Evolutionary conservation across 148 eudicot species (phyloP), one percentile per base, ranked within the genome.

Genomic region (Persicaria maculosa): DNA sequence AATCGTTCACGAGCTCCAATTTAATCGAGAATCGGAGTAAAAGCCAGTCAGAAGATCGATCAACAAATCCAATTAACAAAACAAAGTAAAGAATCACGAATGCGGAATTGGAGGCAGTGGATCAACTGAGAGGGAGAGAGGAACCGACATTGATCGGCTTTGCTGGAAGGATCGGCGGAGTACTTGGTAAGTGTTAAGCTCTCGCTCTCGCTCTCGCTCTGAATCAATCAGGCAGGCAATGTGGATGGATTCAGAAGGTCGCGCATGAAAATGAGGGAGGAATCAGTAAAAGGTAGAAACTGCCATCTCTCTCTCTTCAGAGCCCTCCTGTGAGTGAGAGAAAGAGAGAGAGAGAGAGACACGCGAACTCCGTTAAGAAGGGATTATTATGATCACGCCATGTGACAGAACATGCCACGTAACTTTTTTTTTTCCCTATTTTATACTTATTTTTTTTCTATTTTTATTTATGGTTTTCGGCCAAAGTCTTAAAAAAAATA

Each of bases 331-430:
- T 45, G 73, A 45, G 36, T 19, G 72, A 7, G 72, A 43, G 47
- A 17, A 14, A n/a, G 22, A 22, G 15, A 45, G 47, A 68, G 48
- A 44, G 53, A 7, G 40, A 19, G 73, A 40, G 73, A 71, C 73
- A 71, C 73, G 73, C 73, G 73, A 71, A 71, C 50, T 71, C 73
- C 73, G 73, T 71, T 71, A 47, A 16, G 48, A 52, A 44, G 36
- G 54, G 73, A 43, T 65, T 65, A 65, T 65, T 7, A 65, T 65
- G 43, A 17, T 46, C 70, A 40, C 70, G 45, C 70, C 70, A 65
- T 65, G 47, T 65, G 70, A 65, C 70, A 65, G 70, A 65, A 43
- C 68, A 43, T 65, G 70, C 70, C 70, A 65, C 70, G 70, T 65
- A 48, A 65, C 43, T 65, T 57, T 17, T 19, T 17, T 19, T 17